phyloP scores from a whole-genome alignment of 2,329 filamentous ascomycete genomes.

The Fusarium sp. region DNA sequence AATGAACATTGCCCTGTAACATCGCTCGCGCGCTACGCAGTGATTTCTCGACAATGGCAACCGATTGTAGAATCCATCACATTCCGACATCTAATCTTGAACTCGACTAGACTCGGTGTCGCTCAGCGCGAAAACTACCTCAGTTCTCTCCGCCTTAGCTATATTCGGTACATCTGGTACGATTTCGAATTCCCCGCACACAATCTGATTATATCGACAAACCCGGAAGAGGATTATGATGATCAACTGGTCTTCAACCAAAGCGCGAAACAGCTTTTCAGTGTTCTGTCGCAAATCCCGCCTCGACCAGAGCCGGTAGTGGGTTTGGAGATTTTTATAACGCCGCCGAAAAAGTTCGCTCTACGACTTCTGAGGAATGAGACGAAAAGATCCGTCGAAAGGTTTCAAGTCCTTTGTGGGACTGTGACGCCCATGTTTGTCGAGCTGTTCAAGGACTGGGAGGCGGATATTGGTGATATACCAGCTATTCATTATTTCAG shows the following conservation, averaged over 20 bases:
- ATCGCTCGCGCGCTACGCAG: neutral
- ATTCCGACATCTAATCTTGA: constrained; percentile 4
- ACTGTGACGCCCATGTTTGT: neutral
- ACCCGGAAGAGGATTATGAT: neutral
- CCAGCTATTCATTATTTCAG: constrained; percentile 5
- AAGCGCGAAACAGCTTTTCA: neutral
- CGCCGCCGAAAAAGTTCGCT: constrained; percentile 3
- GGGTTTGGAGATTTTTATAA: constrained; percentile 5
- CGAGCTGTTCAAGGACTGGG: neutral
- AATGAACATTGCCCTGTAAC: constrained; percentile 5
- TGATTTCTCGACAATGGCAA: constrained; percentile 6
- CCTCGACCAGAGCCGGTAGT: neutral
- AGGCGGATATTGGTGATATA: neutral
- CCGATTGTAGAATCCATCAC: neutral
- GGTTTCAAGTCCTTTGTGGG: neutral
- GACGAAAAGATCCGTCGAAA: neutral
- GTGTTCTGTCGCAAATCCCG: neutral
- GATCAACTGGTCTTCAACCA: constrained; percentile 3
- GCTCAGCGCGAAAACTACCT: neutral
- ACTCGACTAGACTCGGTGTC: neutral
- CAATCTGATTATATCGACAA: constrained; percentile 1
- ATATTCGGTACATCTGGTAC: constrained; percentile 11
- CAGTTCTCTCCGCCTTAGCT: neutral
- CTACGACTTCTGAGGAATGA: neutral
- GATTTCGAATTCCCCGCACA: constrained; percentile 16